These are phyloP conservation scores for Domatiomyces globalis DNA, from an alignment of 2,329 filamentous ascomycete species.

Conservation along the genomic window DNA sequence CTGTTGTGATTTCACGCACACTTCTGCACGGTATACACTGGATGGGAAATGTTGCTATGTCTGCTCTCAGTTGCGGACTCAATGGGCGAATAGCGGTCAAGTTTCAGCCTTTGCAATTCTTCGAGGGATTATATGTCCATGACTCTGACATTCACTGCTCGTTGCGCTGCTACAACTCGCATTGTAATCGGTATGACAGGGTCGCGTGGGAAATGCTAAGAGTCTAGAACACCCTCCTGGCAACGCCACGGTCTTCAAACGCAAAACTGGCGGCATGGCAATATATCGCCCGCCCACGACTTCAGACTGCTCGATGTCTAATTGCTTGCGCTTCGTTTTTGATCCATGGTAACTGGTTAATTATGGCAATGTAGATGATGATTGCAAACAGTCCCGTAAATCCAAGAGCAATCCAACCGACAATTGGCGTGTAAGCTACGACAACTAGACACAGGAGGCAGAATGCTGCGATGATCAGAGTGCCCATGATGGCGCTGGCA, in stretches of 20 bases:
- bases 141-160: background rate
- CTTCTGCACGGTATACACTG: background rate
- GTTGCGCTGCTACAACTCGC: background rate
- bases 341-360: conserved; percentile 16
- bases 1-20: background rate
- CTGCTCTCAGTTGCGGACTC: background rate
- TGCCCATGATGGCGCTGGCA: conserved; percentile 14
- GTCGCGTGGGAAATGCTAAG: background rate
- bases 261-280: background rate
- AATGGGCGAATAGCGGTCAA: background rate
- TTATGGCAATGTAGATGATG: conserved; percentile 12
- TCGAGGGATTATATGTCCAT: background rate
- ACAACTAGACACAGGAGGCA: conserved; percentile 17
- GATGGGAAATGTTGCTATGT: background rate
- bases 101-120: background rate
- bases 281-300: background rate
- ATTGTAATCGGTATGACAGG: no score
- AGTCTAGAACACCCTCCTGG: background rate
- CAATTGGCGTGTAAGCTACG: conserved; percentile 14
- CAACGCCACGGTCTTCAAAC: background rate
- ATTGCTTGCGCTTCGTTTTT: conserved; percentile 7
- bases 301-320: conserved; percentile 4
- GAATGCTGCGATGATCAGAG: conserved; percentile 16
- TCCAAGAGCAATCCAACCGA: conserved; percentile 17
- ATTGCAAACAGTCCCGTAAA: conserved; percentile 17